phyloP scores from a whole-genome alignment of 75 land plant species.

The Picea glauca region DNA sequence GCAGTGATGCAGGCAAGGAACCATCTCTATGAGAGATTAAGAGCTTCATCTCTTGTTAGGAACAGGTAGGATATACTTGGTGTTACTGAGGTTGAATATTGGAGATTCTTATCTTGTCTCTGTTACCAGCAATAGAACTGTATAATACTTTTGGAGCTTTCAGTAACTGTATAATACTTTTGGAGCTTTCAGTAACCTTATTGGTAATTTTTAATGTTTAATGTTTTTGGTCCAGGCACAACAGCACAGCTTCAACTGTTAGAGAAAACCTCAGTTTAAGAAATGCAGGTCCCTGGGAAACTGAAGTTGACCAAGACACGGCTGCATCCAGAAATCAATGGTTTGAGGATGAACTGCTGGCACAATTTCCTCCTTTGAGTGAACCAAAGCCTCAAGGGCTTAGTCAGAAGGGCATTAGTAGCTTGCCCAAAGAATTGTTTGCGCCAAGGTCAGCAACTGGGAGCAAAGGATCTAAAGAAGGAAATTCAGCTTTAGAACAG shows the following conservation, averaged over 20 bases:
- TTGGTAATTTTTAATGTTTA: neutral
- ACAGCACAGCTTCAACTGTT: constrained; percentile 10
- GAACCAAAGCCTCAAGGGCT: constrained; percentile 53
- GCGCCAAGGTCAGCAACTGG: constrained; percentile 13
- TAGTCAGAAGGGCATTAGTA: constrained; percentile 42
- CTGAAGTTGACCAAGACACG: constrained; percentile 22
- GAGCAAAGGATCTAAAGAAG: constrained; percentile 7
- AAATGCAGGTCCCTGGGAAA: constrained; percentile 41
- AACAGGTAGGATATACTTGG: constrained; percentile 30
- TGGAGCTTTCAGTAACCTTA: neutral
- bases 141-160: neutral
- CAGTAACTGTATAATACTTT: neutral
- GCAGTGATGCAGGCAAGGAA: constrained; percentile 53
- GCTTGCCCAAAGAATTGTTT: constrained; percentile 36
- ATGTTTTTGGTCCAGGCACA: constrained; percentile 12
- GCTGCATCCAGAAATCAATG: constrained; percentile 16
- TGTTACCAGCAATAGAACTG: neutral
- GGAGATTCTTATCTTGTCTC: neutral
- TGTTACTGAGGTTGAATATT: neutral
- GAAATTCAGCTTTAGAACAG: constrained; percentile 14
- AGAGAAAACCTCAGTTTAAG: constrained; percentile 23
- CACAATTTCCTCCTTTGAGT: neutral
- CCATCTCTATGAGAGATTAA: constrained; percentile 67
- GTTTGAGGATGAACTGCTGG: constrained; percentile 16
- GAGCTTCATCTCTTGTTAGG: constrained; percentile 52